Evolutionary conservation across 345 rosid species (phyloP).

Genomic region (Dovyalis caffra): DNA sequence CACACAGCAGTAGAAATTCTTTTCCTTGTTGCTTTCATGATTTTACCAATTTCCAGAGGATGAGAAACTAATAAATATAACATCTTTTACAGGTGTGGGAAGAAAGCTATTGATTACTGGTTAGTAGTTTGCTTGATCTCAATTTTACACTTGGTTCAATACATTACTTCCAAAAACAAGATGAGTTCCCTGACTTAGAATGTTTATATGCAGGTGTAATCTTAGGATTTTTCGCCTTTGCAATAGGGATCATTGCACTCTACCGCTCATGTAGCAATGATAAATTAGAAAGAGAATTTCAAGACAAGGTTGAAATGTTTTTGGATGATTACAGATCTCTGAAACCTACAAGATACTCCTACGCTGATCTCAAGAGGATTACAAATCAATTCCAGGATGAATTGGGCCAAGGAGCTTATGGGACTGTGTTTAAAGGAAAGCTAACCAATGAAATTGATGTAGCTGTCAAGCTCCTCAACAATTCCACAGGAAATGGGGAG

Average conservation of each 20-base stretch:
- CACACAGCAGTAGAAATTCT: background rate
- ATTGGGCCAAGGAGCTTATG: conserved; percentile 19
- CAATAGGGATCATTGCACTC: background rate
- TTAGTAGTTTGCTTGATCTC: too few species aligned
- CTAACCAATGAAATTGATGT: background rate
- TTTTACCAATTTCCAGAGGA: background rate
- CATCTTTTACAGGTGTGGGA: background rate
- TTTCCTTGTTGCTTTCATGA: background rate
- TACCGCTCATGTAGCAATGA: background rate
- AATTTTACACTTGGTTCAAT: too few species aligned
- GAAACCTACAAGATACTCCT: conserved; percentile 12
- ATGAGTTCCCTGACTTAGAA: too few species aligned
- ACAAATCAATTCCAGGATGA: conserved; percentile 8
- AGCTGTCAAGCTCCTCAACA: conserved; percentile 5
- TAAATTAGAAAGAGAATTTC: too few species aligned
- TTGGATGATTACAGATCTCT: conserved; percentile 12
- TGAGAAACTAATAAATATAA: too few species aligned
- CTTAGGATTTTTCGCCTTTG: background rate
- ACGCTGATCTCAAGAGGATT: conserved; percentile 12
- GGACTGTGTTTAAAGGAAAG: conserved; percentile 14
- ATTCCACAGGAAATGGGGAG: too few species aligned
- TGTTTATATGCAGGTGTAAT: too few species aligned
- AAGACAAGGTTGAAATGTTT: too few species aligned
- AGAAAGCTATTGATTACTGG: background rate
- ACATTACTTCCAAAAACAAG: too few species aligned